Base-by-base conservation (phyloP, 192 early-diverging fungal species). In the Phlyctochytrium arcticum region DNA sequence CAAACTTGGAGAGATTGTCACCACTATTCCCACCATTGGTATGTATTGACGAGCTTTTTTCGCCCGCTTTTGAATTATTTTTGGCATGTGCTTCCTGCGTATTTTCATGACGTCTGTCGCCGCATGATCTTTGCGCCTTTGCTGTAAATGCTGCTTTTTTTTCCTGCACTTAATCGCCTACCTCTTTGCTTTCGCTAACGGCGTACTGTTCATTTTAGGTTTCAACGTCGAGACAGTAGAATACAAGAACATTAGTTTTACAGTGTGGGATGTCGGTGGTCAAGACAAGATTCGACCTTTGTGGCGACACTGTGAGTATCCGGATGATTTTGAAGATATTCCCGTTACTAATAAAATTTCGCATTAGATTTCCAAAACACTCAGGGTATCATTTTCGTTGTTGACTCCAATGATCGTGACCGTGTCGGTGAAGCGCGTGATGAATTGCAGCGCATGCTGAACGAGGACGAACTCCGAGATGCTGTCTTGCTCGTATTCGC, bases 171-270 rank as follows among this genome's bases (percentile, higher is more conserved):
- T 44, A 21, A 44, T 44, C 15, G 2, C 42, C 21, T 12, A 44
- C 2, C 42, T 21, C 21, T 44, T 2, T 21, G n/a, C 21, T 44
- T 44, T 44, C 21, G 1, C 21, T 44, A 44, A 44, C 42, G 21
- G n/a, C n/a, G n/a, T n/a, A n/a, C n/a, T n/a, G n/a, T n/a, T n/a
- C n/a, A 2, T 44, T 12, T 12, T 26, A 85, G 95, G 95, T 51
- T 96, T 98, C 83, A 98, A 98, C 74, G 94, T 96, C 65, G 96
- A 98, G 81, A 94, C 91, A 44, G 93, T 97, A 67, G 88, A 91
- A 75, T 96, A 97, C 87, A 96, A 95, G 84, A 96, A 94, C 87
- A 93, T 95, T 80, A 91, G 84, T 73, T 98, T 97, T 80, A 95
- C 90, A 39, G 91, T 97, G 68, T 97, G 94, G 94, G 96, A 98